Evolutionary conservation across 257 asterid species (phyloP), one percentile per base, ranked within the genome.

Genomic region (Scutellaria minor): DNA sequence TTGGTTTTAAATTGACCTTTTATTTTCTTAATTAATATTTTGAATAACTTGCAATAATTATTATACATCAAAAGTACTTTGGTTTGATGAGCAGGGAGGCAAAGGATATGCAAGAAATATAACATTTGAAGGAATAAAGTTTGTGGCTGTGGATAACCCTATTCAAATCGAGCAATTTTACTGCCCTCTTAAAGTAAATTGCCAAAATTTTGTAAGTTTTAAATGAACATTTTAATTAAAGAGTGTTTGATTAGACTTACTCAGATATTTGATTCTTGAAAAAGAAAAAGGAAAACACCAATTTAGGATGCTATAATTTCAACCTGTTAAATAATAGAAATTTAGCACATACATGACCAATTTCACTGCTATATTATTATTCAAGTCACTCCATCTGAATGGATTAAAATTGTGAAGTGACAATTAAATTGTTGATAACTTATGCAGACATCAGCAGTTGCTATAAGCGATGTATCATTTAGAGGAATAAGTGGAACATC

Each of bases 161-260:
- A 72, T 88, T 27, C 78, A 86, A 70, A 81, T 88, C 63, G 90
- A 88, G 22, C 95, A 88, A 62, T 88, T 72, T 67, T 88, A 88
- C 15, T 88, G 91, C 77, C 95, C 95, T 39, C 83, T 79, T 9
- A 64, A 64, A 76, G 77, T 69, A 5, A 85, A 88, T 67, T 88
- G 95, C 83, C 77, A 63, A 75, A 88, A 73, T 76, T 76, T 37
- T 40, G 92, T 85, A 65, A 80, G 89, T 24, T 1, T 1, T 2
- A 24, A 24, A 24, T 24, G 1, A 24, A 24, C 27, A 0, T 18
- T 1, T 24, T 24, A 24, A 24, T 24, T 24, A 24, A 1, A 24
- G 27, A 24, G 27, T 2, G 2, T 22, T 22, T 22, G 1, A 22
- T 22, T 22, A 1, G 2, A 22, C 27, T 22, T 22, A 22, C 2